Conservation (phyloP, 768 basidiomycete genomes). For the Tulasnella sp. region DNA sequence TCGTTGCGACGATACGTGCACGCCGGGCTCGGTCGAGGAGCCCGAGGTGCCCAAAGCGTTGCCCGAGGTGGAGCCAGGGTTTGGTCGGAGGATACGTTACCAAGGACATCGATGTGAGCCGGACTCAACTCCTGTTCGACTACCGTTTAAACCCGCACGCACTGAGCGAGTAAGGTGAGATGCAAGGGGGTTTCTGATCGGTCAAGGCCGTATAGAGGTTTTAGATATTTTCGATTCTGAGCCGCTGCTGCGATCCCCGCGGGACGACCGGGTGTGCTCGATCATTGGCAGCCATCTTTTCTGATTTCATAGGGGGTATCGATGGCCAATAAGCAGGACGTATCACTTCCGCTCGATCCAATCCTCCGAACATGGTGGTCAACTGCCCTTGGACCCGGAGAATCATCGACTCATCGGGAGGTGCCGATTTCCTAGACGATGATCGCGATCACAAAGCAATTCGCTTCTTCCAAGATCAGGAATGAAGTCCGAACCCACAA, state of each 20-base stretch:
- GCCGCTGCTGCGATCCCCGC: too few species aligned
- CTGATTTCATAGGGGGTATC: not conserved
- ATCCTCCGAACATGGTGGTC: not conserved
- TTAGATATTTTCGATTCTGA: too few species aligned
- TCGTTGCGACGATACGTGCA: not conserved
- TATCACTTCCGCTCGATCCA: not conserved
- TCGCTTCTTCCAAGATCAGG: not conserved
- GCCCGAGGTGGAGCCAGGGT: not conserved
- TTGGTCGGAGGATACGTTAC: not conserved
- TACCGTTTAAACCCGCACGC: too few species aligned
- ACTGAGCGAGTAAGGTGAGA: too few species aligned
- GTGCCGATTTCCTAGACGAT: slow-evolving; percentile 4
- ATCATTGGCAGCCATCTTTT: not conserved
- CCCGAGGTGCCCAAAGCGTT: not conserved
- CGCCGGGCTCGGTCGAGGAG: not conserved
- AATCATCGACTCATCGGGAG: not conserved
- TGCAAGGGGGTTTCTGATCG: too few species aligned
- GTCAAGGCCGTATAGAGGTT: too few species aligned
- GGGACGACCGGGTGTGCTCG: not conserved
- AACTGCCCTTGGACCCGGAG: not conserved
- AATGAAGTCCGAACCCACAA: not conserved
- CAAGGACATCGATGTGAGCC: not conserved
- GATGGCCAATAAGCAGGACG: not conserved
- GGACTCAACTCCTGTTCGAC: too few species aligned
- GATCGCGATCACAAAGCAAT: not conserved